phyloP scores from a whole-genome alignment of 768 basidiomycete genomes.

The Clavaria fumosa region DNA sequence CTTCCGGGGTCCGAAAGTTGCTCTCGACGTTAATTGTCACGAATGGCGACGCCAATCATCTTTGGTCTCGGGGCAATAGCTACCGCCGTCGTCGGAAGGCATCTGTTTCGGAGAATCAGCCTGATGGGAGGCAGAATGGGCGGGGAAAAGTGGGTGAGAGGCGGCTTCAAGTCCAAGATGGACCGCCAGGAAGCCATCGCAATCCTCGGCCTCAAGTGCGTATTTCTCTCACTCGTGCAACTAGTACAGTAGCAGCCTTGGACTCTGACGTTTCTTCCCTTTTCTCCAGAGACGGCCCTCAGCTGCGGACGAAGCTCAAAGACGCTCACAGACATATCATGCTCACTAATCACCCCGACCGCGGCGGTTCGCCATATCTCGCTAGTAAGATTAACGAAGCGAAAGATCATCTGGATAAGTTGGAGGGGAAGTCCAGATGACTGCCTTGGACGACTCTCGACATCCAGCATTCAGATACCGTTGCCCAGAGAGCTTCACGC shows the following conservation, averaged over 20 bases:
- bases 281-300: slow-evolving; percentile 56
- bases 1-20: no score
- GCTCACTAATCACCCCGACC: slow-evolving; percentile 97
- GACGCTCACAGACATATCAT: slow-evolving; percentile 95
- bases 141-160: slow-evolving; percentile 78
- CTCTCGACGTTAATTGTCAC: no score
- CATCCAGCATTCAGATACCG: no score
- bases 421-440: slow-evolving; percentile 36
- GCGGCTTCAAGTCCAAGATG: slow-evolving; percentile 94
- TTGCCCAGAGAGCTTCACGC: slow-evolving; percentile 5
- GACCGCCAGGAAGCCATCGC: slow-evolving; percentile 86
- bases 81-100: slow-evolving; percentile 61
- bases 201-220: slow-evolving; percentile 86
- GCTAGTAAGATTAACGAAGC: slow-evolving; percentile 99
- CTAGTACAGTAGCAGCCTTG: no score
- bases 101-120: slow-evolving; percentile 49
- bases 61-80: slow-evolving; percentile 66
- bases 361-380: slow-evolving; percentile 95
- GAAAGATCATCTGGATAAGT: slow-evolving; percentile 79
- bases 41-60: slow-evolving; percentile 74
- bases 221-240: slow-evolving; percentile 12
- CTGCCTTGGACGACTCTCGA: no score
- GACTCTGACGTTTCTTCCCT: neutral
- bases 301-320: slow-evolving; percentile 65
- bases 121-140: slow-evolving; percentile 40